These are phyloP conservation scores for Leptomonas seymouri DNA, from an alignment of 208 protist genomes.

Conservation along the genomic window DNA sequence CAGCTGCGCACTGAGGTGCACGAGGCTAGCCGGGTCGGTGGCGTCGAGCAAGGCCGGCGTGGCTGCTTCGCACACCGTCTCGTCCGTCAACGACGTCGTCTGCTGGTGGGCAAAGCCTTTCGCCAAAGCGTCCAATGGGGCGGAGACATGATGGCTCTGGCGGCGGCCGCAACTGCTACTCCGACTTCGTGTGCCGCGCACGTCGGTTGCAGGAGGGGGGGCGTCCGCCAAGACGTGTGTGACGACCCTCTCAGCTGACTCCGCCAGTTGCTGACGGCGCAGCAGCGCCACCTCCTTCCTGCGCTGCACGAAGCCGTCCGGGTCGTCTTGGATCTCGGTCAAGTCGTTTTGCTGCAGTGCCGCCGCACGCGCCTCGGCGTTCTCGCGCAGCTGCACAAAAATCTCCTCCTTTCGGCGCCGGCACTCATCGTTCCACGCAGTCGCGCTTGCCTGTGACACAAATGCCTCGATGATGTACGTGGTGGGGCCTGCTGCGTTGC, in stretches of 20 bases:
- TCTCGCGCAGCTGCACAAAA: constrained; percentile 36
- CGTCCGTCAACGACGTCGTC: constrained; percentile 13
- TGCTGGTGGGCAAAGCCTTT: constrained; percentile 11
- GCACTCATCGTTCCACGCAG: constrained; percentile 62
- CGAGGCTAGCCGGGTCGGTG: constrained; percentile 21
- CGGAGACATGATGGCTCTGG: constrained; percentile 11
- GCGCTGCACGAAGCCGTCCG: constrained; percentile 43
- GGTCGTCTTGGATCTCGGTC: constrained; percentile 41
- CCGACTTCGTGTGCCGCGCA: constrained; percentile 1
- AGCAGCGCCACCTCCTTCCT: constrained; percentile 39
- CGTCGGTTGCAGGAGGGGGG: background rate
- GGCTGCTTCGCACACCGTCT: constrained; percentile 6
- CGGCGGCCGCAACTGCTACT: constrained; percentile 12
- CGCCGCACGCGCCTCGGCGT: constrained; percentile 34
- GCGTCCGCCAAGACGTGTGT: constrained; percentile 11
- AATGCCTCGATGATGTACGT: constrained; percentile 64
- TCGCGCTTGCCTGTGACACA: constrained; percentile 45
- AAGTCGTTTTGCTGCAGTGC: constrained; percentile 31
- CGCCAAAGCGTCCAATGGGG: background rate
- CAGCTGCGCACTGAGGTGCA: constrained; percentile 48
- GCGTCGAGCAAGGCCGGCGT: constrained; percentile 37
- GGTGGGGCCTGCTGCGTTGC: constrained; percentile 1
- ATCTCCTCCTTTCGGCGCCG: constrained; percentile 49
- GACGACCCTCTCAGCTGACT: constrained; percentile 22
- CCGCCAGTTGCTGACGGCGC: constrained; percentile 25